Evolutionary conservation across 1,284 basidiomycete genomes (phyloP), one percentile per base, ranked within the genome.

Genomic region (Grifola frondosa): DNA sequence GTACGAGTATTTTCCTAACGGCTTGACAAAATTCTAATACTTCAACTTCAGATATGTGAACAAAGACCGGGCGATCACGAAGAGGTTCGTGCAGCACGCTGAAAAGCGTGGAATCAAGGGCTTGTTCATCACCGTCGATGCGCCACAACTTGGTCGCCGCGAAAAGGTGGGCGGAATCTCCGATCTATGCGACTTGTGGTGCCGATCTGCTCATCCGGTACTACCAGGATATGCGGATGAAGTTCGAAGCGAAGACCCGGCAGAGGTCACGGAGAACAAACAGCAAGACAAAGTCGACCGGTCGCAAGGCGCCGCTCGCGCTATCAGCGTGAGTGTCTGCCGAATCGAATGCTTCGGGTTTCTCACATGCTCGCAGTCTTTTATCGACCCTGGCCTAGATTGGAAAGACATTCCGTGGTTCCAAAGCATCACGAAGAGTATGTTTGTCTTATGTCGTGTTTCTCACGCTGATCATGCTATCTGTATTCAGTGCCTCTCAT

Each of bases 361-460:
- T 24, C 48, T 37, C 31, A 44, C 42, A 31, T 24, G 33, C 17
- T 28, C 3, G 19, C 64, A 94, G 78, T 89, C 88, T 4, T 97
- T 97, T 69, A 97, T 98, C 56, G 95, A 98, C 64, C 91, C 95
- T 0, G 78, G 81, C 6, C 70, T 97, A 42, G 79, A 78, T 49
- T 97, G 95, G 95, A 76, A 78, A 28, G 94, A 98, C 61, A 69
- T 97, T 25, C 68, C 78, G 6, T 96, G 92, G 81, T 91, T 98
- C 67, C 84, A 85, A 65, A 81, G 78, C 52, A 92, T 96, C 50
- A 96, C 95, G 1, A 86, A 83, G 56, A 92, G 87, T 87, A 54
- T 48, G 72, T 60, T n/a, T 13, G 11, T 23, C 16, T 6, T 28
- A 24, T 26, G 16, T 33, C 6, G 33, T 25, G 30, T 37, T 26